Evolutionary conservation across 768 basidiomycete genomes (phyloP), one percentile per base, ranked within the genome.

Genomic region (Auriscalpium vulgare): DNA sequence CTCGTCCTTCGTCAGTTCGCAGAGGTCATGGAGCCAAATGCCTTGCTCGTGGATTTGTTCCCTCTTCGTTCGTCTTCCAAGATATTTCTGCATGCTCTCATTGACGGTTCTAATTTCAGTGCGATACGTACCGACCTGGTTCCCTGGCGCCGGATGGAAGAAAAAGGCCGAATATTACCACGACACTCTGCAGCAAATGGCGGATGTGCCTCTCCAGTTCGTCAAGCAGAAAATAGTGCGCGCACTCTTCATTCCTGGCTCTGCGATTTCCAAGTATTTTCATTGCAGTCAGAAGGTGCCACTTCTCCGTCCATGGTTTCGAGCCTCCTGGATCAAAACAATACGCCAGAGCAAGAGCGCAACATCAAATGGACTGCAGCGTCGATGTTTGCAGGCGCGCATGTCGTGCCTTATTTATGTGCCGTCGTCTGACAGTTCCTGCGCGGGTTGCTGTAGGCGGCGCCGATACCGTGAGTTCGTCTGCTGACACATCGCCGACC

Each of bases 401-500:
- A 14, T 16, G 9, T 43, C 19, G n/a, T 14, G 19, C 13, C 3
- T 23, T 1, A 29, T 29, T 5, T 2, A 5, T 29, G 29, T 1
- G 2, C 29, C 29, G 29, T 29, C 29, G 29, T 29, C 29, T 29
- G 29, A 29, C 29, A 7, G 29, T 29, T 7, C 4, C 0, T 4
- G 29, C 7, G 2, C 29, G 29, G 29, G 4, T 4, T 10, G 17
- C 53, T 17, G 1, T 43, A 54, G 61, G 40, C 23, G 61, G 61
- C 17, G 34, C 53, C 11, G 59, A 62, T 48, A 55, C 61, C 2
- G 61, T 62, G n/a, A n/a, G 56, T 47, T 2, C 7, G 29, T 7
- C 29, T 29, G 29, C 29, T 29, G 29, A 29, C 29, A 5, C 29
- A 29, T 4, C 29, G 4, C 29, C 29, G 29, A 5, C 29, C 29